Evolutionary conservation across 176 grass and related monocot genomes (phyloP).

Genomic region (Cenchrus americanus): DNA sequence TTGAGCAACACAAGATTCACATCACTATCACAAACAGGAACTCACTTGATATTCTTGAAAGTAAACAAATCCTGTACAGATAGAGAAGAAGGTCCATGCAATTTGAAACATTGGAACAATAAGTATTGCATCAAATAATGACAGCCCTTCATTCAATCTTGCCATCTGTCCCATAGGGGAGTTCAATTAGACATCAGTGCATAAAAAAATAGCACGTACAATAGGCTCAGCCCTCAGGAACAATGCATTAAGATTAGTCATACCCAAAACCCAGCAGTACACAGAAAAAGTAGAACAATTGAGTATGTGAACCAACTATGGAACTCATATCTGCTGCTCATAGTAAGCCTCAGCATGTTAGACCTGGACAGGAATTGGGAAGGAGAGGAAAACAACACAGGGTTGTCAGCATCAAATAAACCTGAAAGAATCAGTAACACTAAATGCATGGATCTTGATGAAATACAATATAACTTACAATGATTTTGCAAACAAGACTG

Average conservation of each 20-base stretch:
- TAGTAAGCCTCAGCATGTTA: slow-evolving; percentile 91
- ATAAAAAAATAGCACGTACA: background rate
- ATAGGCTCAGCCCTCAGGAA: slow-evolving; percentile 15
- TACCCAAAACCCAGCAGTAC: slow-evolving; percentile 99
- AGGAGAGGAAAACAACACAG: slow-evolving; percentile 6
- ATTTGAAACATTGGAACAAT: slow-evolving; percentile 99
- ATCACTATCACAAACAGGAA: slow-evolving; percentile 23
- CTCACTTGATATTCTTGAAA: slow-evolving; percentile 99
- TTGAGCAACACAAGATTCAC: slow-evolving; percentile 32
- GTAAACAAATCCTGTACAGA: slow-evolving; percentile 99
- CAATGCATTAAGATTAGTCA: slow-evolving; percentile 37
- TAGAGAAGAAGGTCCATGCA: slow-evolving; percentile 99
- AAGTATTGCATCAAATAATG: slow-evolving; percentile 94
- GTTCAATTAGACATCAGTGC: slow-evolving; percentile 40
- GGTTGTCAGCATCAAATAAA: slow-evolving; percentile 36
- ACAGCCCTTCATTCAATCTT: slow-evolving; percentile 94
- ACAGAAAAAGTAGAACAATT: slow-evolving; percentile 84
- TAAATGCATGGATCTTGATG: slow-evolving; percentile 29
- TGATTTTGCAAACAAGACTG: slow-evolving; percentile 97
- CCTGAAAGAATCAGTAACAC: background rate
- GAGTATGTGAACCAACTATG: slow-evolving; percentile 97
- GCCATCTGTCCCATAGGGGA: slow-evolving; percentile 73
- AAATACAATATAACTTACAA: slow-evolving; percentile 66
- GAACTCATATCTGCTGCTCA: slow-evolving; percentile 87
- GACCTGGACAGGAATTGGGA: slow-evolving; percentile 59